These are phyloP conservation scores for Paramecium pentaurelia DNA, from an alignment of 73 alveolate genomes.

Conservation along the genomic window DNA sequence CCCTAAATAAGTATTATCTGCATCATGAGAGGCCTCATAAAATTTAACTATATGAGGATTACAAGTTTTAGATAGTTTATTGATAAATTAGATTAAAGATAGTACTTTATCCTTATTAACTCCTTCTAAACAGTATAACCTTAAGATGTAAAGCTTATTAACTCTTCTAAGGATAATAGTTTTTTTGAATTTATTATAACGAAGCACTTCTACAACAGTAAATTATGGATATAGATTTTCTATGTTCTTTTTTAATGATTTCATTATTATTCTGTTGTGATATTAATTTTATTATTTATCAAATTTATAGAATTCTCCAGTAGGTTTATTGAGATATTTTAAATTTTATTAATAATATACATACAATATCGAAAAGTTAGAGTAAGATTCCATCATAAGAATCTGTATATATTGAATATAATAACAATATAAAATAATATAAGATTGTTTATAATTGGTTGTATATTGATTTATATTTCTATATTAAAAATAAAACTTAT, in stretches of 20 bases:
- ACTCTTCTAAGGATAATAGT: neutral
- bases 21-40: slow-evolving; percentile 28
- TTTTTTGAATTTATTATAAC: neutral
- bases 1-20: slow-evolving; percentile 11
- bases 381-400: neutral
- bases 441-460: neutral
- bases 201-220: neutral
- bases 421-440: neutral
- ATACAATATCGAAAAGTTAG: neutral
- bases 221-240: slow-evolving; percentile 22
- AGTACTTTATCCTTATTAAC: neutral
- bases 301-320: neutral
- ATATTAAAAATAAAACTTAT: no score
- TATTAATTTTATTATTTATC: neutral
- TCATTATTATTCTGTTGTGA: neutral
- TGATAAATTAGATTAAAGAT: neutral
- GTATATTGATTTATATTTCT: no score
- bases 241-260: neutral
- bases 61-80: neutral
- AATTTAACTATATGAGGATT: neutral
- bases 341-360: neutral
- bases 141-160: neutral
- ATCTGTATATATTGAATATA: neutral
- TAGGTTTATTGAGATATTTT: neutral
- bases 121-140: neutral